Evolutionary conservation across 2,329 filamentous ascomycete species (phyloP).

Genomic region (Nothopassalora personata): DNA sequence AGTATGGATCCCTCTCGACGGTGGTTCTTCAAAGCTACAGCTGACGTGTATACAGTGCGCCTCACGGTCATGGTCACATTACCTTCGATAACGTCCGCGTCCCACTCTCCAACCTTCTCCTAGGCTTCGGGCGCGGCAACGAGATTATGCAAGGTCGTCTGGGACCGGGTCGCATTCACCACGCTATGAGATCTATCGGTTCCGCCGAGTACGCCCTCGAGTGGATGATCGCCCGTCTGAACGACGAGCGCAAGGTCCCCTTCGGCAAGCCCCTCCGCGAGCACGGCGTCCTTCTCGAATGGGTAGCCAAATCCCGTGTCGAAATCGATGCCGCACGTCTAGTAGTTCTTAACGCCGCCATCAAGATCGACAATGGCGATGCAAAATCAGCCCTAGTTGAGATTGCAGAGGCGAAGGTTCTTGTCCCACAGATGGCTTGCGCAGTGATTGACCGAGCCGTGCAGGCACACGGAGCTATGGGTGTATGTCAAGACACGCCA

Average conservation of each 20-base stretch:
- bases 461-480: constrained; percentile 85
- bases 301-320: constrained; percentile 84
- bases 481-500: constrained; percentile 91
- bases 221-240: constrained; percentile 90
- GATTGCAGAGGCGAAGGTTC: constrained; percentile 91
- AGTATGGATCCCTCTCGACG: constrained; percentile 37
- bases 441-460: constrained; percentile 90
- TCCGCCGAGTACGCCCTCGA: constrained; percentile 85
- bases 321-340: constrained; percentile 90
- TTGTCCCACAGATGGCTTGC: constrained; percentile 77
- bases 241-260: constrained; percentile 82
- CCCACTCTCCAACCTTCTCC: constrained; percentile 73
- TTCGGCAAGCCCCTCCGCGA: constrained; percentile 82
- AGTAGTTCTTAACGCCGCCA: constrained; percentile 86
- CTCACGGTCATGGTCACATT: constrained; percentile 93
- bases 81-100: constrained; percentile 85
- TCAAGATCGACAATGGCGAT: constrained; percentile 83
- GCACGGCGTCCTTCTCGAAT: constrained; percentile 91
- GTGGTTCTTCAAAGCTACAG: neutral
- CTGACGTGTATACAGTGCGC: constrained; percentile 49
- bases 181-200: constrained; percentile 92
- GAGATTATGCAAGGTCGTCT: constrained; percentile 98
- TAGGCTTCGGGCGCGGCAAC: constrained; percentile 89
- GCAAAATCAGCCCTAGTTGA: constrained; percentile 86
- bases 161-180: constrained; percentile 92